These are phyloP conservation scores for Backusella westeae DNA, from an alignment of 192 early-diverging fungal genomes.

Conservation along the genomic window DNA sequence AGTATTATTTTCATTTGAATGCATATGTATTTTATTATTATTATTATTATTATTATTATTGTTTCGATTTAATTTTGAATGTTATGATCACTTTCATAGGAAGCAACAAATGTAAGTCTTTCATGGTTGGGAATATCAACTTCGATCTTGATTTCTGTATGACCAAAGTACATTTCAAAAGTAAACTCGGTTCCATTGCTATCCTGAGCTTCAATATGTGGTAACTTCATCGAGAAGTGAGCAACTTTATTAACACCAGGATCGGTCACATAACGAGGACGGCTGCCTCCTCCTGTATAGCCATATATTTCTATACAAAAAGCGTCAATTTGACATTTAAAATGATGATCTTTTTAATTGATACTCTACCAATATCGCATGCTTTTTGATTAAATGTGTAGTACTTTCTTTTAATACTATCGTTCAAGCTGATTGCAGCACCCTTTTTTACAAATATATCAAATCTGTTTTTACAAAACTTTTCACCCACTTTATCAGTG, in stretches of 20 bases:
- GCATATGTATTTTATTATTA: too few relatives aligned
- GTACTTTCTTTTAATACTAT: slow-evolving; percentile 42
- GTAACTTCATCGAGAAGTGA: slow-evolving; percentile 19
- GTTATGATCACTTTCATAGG: not conserved
- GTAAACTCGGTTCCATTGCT: slow-evolving; percentile 37
- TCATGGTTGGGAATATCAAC: not conserved
- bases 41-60: not conserved
- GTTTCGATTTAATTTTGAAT: not conserved
- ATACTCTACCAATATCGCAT: slow-evolving; percentile 26
- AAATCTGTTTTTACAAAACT: slow-evolving; percentile 32
- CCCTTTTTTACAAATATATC: slow-evolving; percentile 33
- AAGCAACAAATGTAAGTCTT: not conserved
- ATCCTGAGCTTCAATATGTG: slow-evolving; percentile 16
- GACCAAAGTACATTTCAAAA: slow-evolving; percentile 37
- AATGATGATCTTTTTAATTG: not conserved
- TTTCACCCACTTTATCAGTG: slow-evolving; percentile 29
- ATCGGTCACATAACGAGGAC: slow-evolving; percentile 23
- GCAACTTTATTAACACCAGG: slow-evolving; percentile 15
- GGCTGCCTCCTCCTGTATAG: slow-evolving; percentile 12
- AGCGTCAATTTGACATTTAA: not conserved
- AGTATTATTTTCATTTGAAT: too few relatives aligned
- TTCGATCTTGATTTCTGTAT: slow-evolving; percentile 36
- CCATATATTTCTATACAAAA: slow-evolving; percentile 20
- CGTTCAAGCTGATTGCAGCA: slow-evolving; percentile 33
- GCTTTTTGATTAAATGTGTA: slow-evolving; percentile 28